Conservation (phyloP, 768 basidiomycete genomes). For the Boletus subparvulus region DNA sequence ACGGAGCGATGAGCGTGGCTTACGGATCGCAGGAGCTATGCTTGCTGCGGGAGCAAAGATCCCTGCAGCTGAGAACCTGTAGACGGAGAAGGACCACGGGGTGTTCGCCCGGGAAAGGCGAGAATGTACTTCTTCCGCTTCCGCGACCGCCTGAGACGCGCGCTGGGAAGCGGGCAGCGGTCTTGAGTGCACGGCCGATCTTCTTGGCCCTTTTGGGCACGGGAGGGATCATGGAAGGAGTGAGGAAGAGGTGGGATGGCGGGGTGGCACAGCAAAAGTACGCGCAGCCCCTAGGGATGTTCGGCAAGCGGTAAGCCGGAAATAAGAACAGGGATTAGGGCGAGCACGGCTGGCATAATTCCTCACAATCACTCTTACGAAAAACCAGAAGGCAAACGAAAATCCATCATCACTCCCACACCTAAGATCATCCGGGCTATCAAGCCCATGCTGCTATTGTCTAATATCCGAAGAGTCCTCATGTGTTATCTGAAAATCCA, state of each 20-base stretch:
- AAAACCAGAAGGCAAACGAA: no score
- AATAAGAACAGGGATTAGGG: not conserved
- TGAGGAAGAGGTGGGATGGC: not conserved
- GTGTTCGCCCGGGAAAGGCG: slow-evolving; percentile 57
- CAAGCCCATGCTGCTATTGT: not conserved
- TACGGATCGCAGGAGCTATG: slow-evolving; percentile 78
- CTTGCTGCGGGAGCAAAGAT: slow-evolving; percentile 62
- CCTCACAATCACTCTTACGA: no score
- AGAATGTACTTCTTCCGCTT: slow-evolving; percentile 36
- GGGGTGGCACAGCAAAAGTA: slow-evolving; percentile 11
- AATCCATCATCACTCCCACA: no score
- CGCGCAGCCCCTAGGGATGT: slow-evolving; percentile 13
- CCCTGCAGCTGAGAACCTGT: slow-evolving; percentile 63
- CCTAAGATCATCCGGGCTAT: not conserved
- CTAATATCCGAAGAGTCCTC: not conserved
- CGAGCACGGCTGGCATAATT: no score
- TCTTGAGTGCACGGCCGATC: slow-evolving; percentile 59
- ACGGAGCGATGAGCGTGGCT: slow-evolving; percentile 30
- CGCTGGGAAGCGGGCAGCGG: slow-evolving; percentile 54
- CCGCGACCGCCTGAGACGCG: slow-evolving; percentile 44
- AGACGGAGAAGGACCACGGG: slow-evolving; percentile 68
- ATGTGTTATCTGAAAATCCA: not conserved
- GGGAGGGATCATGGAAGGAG: slow-evolving; percentile 28
- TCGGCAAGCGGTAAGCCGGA: not conserved
- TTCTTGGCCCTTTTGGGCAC: slow-evolving; percentile 46